Percentiles rank a stretch among this genome's conserved stretches.
Conservation (phyloP, 306 rosid species). For the Cucumis melo region DNA sequence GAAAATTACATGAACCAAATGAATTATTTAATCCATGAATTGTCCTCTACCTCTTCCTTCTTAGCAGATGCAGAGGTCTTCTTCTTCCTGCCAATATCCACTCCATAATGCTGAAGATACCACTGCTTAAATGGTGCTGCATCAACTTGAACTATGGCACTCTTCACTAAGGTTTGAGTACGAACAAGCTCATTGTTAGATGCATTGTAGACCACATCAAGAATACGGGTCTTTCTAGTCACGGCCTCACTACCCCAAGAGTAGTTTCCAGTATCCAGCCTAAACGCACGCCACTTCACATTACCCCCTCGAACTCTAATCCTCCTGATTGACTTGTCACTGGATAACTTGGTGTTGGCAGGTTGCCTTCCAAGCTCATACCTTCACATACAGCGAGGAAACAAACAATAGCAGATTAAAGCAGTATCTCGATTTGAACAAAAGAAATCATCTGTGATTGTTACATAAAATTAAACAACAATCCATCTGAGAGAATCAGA, state of each 20-base stretch:
- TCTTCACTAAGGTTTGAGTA: constrained; percentile 2
- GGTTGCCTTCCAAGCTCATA: constrained; percentile 3
- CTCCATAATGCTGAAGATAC: constrained; percentile 3
- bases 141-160: constrained; percentile 3
- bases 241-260: constrained; percentile 6
- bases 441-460: background rate
- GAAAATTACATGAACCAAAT: background rate
- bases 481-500: background rate
- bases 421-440: background rate
- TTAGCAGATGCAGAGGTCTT: background rate
- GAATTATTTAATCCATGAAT: background rate
- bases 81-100: constrained; percentile 3
- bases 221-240: constrained; percentile 2
- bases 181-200: constrained; percentile 6
- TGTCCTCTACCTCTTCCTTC: constrained; percentile 1
- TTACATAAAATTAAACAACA: background rate
- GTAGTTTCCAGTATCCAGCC: constrained; percentile 1
- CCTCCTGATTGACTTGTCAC: constrained; percentile 2
- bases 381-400: background rate
- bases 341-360: constrained; percentile 6
- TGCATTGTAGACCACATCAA: constrained; percentile 5
- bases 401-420: background rate
- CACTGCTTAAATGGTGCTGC: constrained; percentile 7
- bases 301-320: constrained; percentile 1
- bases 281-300: constrained; percentile 3